Evolutionary conservation across 768 basidiomycete species (phyloP).

Genomic region (Glaciozyma martinii): DNA sequence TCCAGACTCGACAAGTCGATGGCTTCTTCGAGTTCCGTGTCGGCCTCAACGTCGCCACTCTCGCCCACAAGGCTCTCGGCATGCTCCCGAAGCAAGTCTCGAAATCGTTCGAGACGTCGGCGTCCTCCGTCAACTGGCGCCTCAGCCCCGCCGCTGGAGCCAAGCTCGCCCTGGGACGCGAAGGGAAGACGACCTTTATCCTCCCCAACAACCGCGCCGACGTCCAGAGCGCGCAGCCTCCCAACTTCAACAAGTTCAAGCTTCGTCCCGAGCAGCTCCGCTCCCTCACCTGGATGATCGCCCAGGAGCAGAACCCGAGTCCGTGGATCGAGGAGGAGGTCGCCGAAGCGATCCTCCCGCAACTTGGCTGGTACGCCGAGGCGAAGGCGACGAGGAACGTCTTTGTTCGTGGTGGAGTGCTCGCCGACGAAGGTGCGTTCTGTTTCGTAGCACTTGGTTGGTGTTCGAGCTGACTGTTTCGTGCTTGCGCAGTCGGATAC

Average conservation of each 20-base stretch:
- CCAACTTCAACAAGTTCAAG: constrained; percentile 41
- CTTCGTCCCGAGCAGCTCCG: constrained; percentile 80
- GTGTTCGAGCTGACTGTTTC: too few species aligned
- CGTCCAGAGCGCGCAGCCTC: constrained; percentile 52
- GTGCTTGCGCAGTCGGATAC: constrained; percentile 58
- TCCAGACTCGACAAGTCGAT: constrained; percentile 59
- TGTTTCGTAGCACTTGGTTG: too few species aligned
- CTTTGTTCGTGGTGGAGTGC: constrained; percentile 72
- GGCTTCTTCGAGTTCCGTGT: constrained; percentile 57
- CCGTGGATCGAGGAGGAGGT: constrained; percentile 92
- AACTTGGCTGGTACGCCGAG: constrained; percentile 90
- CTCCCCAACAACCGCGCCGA: constrained; percentile 56
- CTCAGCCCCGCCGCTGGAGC: constrained; percentile 61
- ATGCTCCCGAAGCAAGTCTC: constrained; percentile 56
- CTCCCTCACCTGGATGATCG: constrained; percentile 85
- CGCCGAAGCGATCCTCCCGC: constrained; percentile 74
- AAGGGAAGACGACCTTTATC: constrained; percentile 50
- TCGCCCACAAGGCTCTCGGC: constrained; percentile 75
- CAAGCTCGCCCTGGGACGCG: constrained; percentile 37
- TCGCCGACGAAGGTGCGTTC: constrained; percentile 60
- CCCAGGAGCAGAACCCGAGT: constrained; percentile 57
- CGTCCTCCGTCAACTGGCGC: constrained; percentile 56
- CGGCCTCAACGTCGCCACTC: constrained; percentile 76
- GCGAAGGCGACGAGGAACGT: constrained; percentile 73
- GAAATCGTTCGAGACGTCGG: constrained; percentile 29